Conservation (phyloP, 164 flowering plant genomes). For the Magnolia changhungtana region DNA sequence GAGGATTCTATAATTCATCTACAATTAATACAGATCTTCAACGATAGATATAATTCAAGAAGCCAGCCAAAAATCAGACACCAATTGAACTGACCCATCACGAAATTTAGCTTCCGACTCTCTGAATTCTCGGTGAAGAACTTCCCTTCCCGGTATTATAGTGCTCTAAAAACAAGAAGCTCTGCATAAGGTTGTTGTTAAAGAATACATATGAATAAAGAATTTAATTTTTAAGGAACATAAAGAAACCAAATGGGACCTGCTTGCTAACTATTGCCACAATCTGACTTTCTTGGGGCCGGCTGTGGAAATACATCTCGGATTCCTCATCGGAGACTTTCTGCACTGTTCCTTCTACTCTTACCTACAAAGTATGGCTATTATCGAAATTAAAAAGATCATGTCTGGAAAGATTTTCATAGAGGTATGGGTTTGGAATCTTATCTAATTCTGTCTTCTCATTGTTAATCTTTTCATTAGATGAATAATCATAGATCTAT, state of each 20-base stretch:
- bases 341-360: conserved; percentile 82
- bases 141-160: conserved; percentile 68
- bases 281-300: conserved; percentile 91
- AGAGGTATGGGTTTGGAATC: neutral
- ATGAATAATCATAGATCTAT: neutral
- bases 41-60: neutral
- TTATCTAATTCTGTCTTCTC: neutral
- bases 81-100: conserved; percentile 55
- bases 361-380: conserved; percentile 45
- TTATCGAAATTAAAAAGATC: neutral
- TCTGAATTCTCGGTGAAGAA: conserved; percentile 53
- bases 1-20: neutral
- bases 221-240: neutral
- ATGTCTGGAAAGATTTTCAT: neutral
- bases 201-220: neutral
- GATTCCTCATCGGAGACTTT: conserved; percentile 86
- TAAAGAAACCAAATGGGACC: conserved; percentile 28
- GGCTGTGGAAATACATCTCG: conserved; percentile 82
- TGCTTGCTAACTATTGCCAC: conserved; percentile 89
- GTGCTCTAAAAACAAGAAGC: conserved; percentile 49
- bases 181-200: neutral
- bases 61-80: neutral
- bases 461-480: neutral
- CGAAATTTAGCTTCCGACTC: conserved; percentile 67
- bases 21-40: neutral